Base-by-base conservation (phyloP, 2,329 filamentous ascomycete species). In the Stromatinia cepivora region DNA sequence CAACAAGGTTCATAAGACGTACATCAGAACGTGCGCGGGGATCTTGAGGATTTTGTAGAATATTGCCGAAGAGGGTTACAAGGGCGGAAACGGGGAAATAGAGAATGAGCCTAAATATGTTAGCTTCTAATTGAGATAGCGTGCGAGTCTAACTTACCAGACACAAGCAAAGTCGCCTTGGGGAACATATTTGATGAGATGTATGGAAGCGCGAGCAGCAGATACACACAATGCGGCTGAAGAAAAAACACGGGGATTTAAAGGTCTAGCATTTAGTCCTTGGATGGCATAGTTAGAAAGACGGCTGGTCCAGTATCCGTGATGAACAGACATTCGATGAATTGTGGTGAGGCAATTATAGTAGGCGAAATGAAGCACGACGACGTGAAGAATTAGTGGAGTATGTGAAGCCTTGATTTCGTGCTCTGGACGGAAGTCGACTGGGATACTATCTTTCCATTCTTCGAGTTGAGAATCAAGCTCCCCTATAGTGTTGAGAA, bases 261-360 rank as follows among this genome's bases (percentile, higher is more conserved):
- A 81, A 0, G 95, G 94, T 72, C 91, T 87, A 0, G 94, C 90
- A 79, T 98, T 98, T 54, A 97, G 84, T 0, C 95, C 95, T 79
- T 97, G 92, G 69, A 98, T 95, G 22, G 95, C 95, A 77, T 93
- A 98, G 76, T 98, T 94, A 50, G 94, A 97, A 53, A 99, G 82
- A 50, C 95, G 88, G 77, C 92, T 97, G 1, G 94, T 98, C 95
- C 95, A 99, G 81, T 97, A 97, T 20, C 95, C 95, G 78, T 97
- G 94, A 76, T 98, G 95, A 42, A 98, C 92, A 54, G 93, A 97
- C 95, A 98, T 99, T 65, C 95, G 92, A 79, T 99, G 95, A 73
- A 99, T 97, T 0, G 95, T 99, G 0, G 94, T 97, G 65, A 99
- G 82, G 76, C 94, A 97, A 79, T 99, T 99, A 83, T 98, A 98